Evolutionary conservation across 768 basidiomycete genomes (phyloP), one percentile per base, ranked within the genome.

Genomic region (Exidia glandulosa): DNA sequence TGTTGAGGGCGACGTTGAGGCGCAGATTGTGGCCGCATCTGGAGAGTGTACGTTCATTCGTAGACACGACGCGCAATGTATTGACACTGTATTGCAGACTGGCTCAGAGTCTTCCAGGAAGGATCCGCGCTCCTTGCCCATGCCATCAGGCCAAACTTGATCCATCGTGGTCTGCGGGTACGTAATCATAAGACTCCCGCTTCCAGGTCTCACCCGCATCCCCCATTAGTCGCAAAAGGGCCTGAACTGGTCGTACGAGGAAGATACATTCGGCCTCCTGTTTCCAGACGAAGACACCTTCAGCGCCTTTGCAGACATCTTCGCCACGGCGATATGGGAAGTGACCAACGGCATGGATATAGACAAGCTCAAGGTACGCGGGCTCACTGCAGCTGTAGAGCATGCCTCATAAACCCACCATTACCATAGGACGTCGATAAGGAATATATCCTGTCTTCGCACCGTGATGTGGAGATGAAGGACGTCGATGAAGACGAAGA

Each of bases 401-500:
- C 56, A 32, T 31, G 36, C 47, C 52, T 41, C 25, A 29, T 32
- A 16, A 23, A 58, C 54, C 34, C 23, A 41, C 31, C 48, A 30
- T 32, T 56, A 58, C 16, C 33, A 32, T 64, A 90, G 87, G 66
- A 79, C 27, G 93, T 94, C n/a, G 96, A 99, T 61, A 88, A 87
- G 72, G 78, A 75, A 33, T 99, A 98, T 69, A 83, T 91, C 34
- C 72, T 87, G 66, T 86, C 82, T 62, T 82, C 89, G 13, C 74
- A 79, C 62, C 89, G 94, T 68, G 92, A 94, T 64, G 85, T 94
- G 16, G 92, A 88, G 67, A 97, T 97, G 94, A 79, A 70, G 55
- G 88, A 91, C 64, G 82, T 77, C 13, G 80, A 83, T 36, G 81
- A 86, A 58, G 84, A 90, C 32, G 87, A 82, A 2, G 90, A 87